These are phyloP conservation scores for Crassisporium funariophilum DNA, from an alignment of 768 basidiomycete species.

Conservation along the genomic window DNA sequence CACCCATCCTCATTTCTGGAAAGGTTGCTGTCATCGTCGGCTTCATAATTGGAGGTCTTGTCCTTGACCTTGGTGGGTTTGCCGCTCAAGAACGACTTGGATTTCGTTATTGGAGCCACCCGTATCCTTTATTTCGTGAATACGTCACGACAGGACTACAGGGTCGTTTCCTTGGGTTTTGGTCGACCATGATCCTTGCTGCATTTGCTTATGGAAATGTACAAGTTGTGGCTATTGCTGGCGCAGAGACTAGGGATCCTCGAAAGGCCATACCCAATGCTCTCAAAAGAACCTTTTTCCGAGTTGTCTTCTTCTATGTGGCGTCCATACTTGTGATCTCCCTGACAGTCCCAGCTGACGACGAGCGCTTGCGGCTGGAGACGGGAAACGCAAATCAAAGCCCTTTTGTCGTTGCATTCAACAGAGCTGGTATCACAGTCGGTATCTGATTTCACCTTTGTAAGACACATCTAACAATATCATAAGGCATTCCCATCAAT, in stretches of 20 bases:
- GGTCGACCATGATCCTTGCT: conserved; percentile 38
- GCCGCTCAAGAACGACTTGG: conserved; percentile 46
- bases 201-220: conserved; percentile 71
- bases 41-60: conserved; percentile 35
- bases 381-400: conserved; percentile 51
- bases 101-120: conserved; percentile 47
- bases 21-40: conserved; percentile 45
- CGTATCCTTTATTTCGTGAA: conserved; percentile 30
- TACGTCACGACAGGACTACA: conserved; percentile 29
- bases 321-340: conserved; percentile 64
- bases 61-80: conserved; percentile 55
- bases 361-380: conserved; percentile 33
- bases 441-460: conserved; percentile 6
- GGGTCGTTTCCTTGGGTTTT: conserved; percentile 56
- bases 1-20: conserved; percentile 24
- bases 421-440: conserved; percentile 58
- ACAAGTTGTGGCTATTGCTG: conserved; percentile 42
- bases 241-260: conserved; percentile 67
- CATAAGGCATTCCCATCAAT: conserved; percentile 32
- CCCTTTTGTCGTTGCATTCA: conserved; percentile 76
- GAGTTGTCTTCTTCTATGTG: conserved; percentile 45
- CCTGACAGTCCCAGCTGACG: conserved; percentile 66
- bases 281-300: conserved; percentile 53
- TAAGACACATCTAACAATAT: background rate
- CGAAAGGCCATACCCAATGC: conserved; percentile 67